Conservation (phyloP, 2,329 filamentous ascomycete genomes). For the Tolypocladium endophyticum region DNA sequence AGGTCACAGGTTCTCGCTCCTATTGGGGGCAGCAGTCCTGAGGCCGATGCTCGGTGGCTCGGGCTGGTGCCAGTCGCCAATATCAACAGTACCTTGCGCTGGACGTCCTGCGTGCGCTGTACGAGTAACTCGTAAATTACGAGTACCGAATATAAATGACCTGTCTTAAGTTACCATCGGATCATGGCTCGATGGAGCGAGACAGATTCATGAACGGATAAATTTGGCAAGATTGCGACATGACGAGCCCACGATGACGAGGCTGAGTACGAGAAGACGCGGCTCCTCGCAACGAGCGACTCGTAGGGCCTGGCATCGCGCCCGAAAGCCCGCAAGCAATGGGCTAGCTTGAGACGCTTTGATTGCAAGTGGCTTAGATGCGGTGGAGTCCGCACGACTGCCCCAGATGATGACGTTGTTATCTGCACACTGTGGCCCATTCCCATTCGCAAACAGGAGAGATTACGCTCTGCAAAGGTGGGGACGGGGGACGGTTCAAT, state of each 20-base stretch:
- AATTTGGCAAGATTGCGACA: not conserved
- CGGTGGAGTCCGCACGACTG: not conserved
- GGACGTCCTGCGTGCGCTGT: too few species aligned
- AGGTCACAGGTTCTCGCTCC: too few species aligned
- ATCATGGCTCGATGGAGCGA: not conserved
- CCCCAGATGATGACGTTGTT: constrained; percentile 5
- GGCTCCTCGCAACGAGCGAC: not conserved
- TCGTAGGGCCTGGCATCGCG: not conserved
- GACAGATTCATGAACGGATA: not conserved
- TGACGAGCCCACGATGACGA: not conserved
- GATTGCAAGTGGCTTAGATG: constrained; percentile 2
- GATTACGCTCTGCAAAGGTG: constrained; percentile 2
- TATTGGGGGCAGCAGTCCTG: too few species aligned
- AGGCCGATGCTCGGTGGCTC: too few species aligned
- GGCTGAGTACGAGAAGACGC: not conserved
- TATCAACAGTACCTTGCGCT: too few species aligned
- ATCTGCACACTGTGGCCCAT: not conserved
- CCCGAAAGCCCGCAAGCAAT: not conserved
- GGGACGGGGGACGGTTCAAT: not conserved
- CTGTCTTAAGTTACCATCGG: not conserved
- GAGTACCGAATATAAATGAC: not conserved
- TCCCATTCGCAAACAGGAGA: not conserved
- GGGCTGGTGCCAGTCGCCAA: too few species aligned
- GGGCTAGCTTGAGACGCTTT: not conserved
- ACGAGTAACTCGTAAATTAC: too few species aligned